A percentile compares a stretch with the other conserved stretches of the same genome.
Conservation (phyloP, 2,329 filamentous ascomycete genomes). For the Bipolaris sorokiniana region DNA sequence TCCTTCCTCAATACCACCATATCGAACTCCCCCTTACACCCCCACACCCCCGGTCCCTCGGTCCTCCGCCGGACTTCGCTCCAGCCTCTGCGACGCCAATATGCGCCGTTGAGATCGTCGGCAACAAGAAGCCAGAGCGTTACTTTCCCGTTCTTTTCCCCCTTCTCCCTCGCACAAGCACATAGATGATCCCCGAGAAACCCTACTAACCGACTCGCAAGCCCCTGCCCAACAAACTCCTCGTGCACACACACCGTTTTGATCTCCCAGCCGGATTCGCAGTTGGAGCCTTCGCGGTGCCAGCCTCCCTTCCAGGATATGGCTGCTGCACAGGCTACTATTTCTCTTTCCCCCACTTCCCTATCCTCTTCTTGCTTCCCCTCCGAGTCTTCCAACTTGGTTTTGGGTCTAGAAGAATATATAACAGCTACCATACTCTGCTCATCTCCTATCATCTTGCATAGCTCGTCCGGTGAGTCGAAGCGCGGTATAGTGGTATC, state of each 20-base stretch:
- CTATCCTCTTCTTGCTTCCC: neutral
- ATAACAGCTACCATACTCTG: constrained; percentile 25
- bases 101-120: constrained; percentile 33
- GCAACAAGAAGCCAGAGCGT: constrained; percentile 32
- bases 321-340: constrained; percentile 30
- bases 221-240: constrained; percentile 27
- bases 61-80: constrained; percentile 20
- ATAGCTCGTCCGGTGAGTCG: constrained; percentile 14
- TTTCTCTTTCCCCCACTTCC: constrained; percentile 4
- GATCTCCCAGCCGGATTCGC: constrained; percentile 36
- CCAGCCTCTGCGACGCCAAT: constrained; percentile 38
- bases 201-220: constrained; percentile 22
- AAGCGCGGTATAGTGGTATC: constrained; percentile 20
- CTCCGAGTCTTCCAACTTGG: too few species aligned
- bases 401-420: neutral
- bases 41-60: constrained; percentile 24
- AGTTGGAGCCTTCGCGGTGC: constrained; percentile 19
- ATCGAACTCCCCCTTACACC: constrained; percentile 27
- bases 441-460: constrained; percentile 18
- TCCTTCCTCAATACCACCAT: constrained; percentile 30
- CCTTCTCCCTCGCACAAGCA: constrained; percentile 1
- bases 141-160: constrained; percentile 5
- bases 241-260: constrained; percentile 35
- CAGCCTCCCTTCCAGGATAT: constrained; percentile 36
- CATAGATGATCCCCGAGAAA: constrained; percentile 22